These are phyloP conservation scores for Saposhnikovia divaricata DNA, from an alignment of 129 eudicot species.

Conservation along the genomic window DNA sequence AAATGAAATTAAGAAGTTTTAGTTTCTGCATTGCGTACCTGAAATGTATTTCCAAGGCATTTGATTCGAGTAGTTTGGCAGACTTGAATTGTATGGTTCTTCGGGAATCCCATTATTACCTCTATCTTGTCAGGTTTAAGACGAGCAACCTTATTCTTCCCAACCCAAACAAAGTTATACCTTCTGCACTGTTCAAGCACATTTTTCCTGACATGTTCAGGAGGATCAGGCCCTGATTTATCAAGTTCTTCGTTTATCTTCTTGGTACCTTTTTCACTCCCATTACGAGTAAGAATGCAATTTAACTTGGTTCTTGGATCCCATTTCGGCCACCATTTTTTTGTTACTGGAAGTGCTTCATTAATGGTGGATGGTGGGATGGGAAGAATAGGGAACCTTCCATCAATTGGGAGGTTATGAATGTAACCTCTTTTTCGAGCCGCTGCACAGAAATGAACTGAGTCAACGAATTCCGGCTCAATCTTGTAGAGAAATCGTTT, in stretches of 20 bases:
- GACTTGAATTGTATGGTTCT: too few relatives aligned
- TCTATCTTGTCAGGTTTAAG: too few relatives aligned
- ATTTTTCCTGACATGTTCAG: constrained; percentile 14
- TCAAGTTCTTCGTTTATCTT: constrained; percentile 32
- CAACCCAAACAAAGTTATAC: too few relatives aligned
- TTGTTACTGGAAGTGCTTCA: constrained; percentile 44
- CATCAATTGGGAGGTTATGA: constrained; percentile 40
- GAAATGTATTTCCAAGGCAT: constrained; percentile 32
- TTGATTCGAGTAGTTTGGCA: too few relatives aligned
- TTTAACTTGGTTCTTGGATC: constrained; percentile 35
- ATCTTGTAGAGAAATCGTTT: constrained; percentile 23
- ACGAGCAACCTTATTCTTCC: too few relatives aligned
- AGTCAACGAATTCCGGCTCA: constrained; percentile 52
- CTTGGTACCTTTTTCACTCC: constrained; percentile 28
- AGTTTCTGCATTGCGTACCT: too few relatives aligned
- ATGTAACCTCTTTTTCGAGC: constrained; percentile 48
- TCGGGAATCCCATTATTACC: neutral
- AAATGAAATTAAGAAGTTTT: too few relatives aligned
- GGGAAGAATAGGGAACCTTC: constrained; percentile 34
- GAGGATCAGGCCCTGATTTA: constrained; percentile 29
- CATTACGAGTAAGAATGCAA: constrained; percentile 38
- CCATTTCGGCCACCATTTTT: constrained; percentile 52
- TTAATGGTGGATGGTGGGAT: constrained; percentile 34
- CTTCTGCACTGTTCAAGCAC: neutral
- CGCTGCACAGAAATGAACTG: constrained; percentile 38